Conservation (phyloP, 140 eudicot genomes). For the Bidens hawaiensis region DNA sequence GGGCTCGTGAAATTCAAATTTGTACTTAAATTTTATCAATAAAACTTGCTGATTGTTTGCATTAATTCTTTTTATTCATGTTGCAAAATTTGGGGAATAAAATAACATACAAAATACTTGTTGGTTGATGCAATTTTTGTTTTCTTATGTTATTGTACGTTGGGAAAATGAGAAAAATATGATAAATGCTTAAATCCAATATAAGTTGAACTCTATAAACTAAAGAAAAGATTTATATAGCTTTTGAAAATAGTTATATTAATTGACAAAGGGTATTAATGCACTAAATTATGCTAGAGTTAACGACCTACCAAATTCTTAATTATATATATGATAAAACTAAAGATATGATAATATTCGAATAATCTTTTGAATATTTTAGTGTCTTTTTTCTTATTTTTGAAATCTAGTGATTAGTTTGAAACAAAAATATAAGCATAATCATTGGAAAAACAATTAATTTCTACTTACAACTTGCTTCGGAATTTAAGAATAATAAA, state of each 20-base stretch:
- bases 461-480: neutral
- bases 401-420: neutral
- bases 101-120: neutral
- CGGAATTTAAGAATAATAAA: no score
- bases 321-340: neutral
- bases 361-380: no score
- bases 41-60: constrained; percentile 26
- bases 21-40: constrained; percentile 29
- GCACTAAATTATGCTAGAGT: neutral
- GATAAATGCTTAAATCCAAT: neutral
- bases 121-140: neutral
- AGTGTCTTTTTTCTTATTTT: neutral
- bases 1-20: constrained; percentile 25
- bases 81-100: neutral
- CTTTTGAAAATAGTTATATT: neutral
- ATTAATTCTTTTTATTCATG: neutral
- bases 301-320: neutral
- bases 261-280: neutral
- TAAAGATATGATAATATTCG: neutral
- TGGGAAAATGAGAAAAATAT: neutral
- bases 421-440: neutral
- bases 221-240: neutral
- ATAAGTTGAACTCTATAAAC: neutral
- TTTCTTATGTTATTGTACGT: no score
- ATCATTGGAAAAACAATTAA: neutral